phyloP scores from a whole-genome alignment of 345 rosid species.

The sweet orange (Citrus sinensis) region DNA sequence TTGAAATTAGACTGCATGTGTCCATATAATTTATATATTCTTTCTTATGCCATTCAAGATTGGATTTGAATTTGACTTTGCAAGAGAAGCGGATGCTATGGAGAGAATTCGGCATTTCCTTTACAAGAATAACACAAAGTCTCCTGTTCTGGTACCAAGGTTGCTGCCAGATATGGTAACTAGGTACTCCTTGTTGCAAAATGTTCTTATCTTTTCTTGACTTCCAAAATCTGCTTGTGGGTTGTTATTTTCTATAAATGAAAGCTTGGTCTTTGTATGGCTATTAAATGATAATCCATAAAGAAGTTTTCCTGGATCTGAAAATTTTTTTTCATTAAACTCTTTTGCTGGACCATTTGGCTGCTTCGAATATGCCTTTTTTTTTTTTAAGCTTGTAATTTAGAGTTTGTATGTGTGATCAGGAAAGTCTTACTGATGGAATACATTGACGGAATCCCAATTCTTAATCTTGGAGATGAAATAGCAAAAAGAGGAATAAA shows the following conservation, averaged over 20 bases:
- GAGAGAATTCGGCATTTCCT: conserved; percentile 69
- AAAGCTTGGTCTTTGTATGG: neutral
- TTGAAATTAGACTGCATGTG: conserved; percentile 3
- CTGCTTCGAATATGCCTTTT: conserved; percentile 4
- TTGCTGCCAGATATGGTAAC: conserved; percentile 59
- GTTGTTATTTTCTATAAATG: neutral
- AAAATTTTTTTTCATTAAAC: neutral
- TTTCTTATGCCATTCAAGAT: conserved; percentile 50
- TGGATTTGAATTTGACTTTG: conserved; percentile 92
- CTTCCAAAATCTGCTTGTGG: neutral
- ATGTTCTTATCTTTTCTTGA: neutral
- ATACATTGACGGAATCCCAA: conserved; percentile 86
- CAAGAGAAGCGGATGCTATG: conserved; percentile 85
- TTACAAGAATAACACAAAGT: conserved; percentile 63
- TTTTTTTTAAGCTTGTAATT: neutral
- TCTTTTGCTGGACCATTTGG: conserved; percentile 4
- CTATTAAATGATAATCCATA: neutral
- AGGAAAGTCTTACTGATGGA: conserved; percentile 92
- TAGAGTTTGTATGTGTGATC: conserved; percentile 7
- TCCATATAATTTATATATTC: neutral
- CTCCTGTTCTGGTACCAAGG: conserved; percentile 81
- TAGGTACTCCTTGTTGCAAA: conserved; percentile 42
- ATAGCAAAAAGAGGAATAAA: conserved; percentile 88
- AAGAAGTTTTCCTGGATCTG: neutral
- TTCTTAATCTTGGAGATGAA: conserved; percentile 84